A percentile compares a stretch with the other conserved stretches of the same genome.
These are phyloP conservation scores for Gnomoniopsis sp. DNA, from an alignment of 2,329 filamentous ascomycete species.

Conservation along the genomic window DNA sequence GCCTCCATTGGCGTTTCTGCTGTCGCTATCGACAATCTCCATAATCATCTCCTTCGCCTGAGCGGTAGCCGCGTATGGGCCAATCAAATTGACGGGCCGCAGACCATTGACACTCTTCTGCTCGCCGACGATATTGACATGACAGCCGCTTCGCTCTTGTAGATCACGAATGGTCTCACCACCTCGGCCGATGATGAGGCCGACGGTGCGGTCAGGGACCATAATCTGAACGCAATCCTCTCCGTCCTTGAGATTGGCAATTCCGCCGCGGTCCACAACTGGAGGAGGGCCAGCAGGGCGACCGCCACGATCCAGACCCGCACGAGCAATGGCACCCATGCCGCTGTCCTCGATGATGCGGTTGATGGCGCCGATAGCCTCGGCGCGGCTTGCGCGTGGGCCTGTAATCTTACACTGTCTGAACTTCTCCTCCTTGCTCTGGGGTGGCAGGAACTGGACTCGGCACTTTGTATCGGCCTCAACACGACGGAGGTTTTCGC, in stretches of 20 bases:
- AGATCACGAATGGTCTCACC: conserved; percentile 91
- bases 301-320: conserved; percentile 41
- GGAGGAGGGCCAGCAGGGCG: conserved; percentile 22
- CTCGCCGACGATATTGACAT: conserved; percentile 92
- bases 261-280: conserved; percentile 8
- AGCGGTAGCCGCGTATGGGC: conserved; percentile 68
- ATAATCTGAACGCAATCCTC: conserved; percentile 90
- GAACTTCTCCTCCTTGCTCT: conserved; percentile 66
- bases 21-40: conserved; percentile 92
- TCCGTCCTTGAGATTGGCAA: conserved; percentile 63
- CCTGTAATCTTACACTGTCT: conserved; percentile 86
- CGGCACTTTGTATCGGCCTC: conserved; percentile 79
- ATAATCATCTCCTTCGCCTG: conserved; percentile 84
- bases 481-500: conserved; percentile 82
- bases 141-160: conserved; percentile 88
- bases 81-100: conserved; percentile 86
- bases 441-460: conserved; percentile 82
- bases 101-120: conserved; percentile 89
- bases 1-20: conserved; percentile 44
- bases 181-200: conserved; percentile 88
- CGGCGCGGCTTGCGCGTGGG: conserved; percentile 64
- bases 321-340: conserved; percentile 49
- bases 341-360: conserved; percentile 85
- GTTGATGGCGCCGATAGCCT: conserved; percentile 80
- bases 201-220: conserved; percentile 90